Percentiles rank a stretch among this genome's conserved stretches.
phyloP scores from a whole-genome alignment of 129 eudicot genomes.

The Centaurea solstitialis region DNA sequence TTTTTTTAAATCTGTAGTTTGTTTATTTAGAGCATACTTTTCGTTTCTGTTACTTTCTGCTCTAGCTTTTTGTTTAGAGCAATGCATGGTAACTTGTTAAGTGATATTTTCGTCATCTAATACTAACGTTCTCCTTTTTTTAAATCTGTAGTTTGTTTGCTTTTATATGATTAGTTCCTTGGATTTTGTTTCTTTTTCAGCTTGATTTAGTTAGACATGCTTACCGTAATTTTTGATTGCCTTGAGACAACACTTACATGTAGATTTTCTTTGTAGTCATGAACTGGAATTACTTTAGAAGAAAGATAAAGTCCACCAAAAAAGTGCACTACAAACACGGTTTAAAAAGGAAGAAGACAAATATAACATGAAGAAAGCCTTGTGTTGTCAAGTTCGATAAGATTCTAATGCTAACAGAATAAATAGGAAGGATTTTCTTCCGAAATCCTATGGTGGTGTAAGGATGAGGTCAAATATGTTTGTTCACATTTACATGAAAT shows the following conservation, averaged over 20 bases:
- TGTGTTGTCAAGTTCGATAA: background rate
- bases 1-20: no score
- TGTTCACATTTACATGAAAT: no score
- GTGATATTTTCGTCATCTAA: no score
- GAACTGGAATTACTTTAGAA: background rate
- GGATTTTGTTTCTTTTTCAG: background rate
- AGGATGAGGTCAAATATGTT: background rate
- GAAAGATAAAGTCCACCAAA: background rate
- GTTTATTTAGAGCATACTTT: no score
- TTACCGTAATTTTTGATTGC: background rate
- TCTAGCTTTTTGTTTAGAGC: no score
- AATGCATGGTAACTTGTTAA: no score
- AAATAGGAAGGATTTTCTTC: background rate
- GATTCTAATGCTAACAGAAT: background rate
- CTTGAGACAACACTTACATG: background rate
- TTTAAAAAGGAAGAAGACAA: background rate
- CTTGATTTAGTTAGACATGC: background rate
- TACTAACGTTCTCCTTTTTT: no score
- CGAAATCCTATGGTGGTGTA: background rate
- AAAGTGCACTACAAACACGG: background rate
- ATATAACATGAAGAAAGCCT: background rate
- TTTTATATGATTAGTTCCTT: background rate
- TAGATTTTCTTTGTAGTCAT: background rate
- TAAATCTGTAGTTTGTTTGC: background rate
- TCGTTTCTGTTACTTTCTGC: no score